Evolutionary conservation across 352 stramenopile species (phyloP).

Genomic region (Pythium inflatum): DNA sequence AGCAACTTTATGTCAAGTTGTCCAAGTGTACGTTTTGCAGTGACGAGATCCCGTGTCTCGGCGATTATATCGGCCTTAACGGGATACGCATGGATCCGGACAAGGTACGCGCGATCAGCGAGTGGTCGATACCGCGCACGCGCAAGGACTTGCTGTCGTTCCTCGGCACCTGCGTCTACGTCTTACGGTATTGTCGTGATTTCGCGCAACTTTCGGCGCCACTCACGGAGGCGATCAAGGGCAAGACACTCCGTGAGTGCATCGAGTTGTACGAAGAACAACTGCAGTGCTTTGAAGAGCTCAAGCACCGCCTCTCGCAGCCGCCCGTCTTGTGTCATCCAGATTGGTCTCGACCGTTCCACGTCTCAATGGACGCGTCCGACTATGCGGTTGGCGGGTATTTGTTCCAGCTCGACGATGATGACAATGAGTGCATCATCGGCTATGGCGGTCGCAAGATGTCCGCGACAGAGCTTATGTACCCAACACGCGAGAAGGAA

Average conservation of each 20-base stretch:
- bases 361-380: slow-evolving; percentile 16
- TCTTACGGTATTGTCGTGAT: slow-evolving; percentile 19
- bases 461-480: neutral
- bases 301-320: slow-evolving; percentile 6
- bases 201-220: slow-evolving; percentile 23
- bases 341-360: slow-evolving; percentile 9
- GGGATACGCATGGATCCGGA: slow-evolving; percentile 23
- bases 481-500: slow-evolving; percentile 23
- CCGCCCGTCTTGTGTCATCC: slow-evolving; percentile 1
- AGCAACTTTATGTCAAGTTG: slow-evolving; percentile 36
- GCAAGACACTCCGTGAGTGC: neutral
- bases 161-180: slow-evolving; percentile 23
- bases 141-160: slow-evolving; percentile 20
- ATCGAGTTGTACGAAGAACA: slow-evolving; percentile 3
- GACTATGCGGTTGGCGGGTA: slow-evolving; percentile 23
- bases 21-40: slow-evolving; percentile 34
- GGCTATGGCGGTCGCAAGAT: slow-evolving; percentile 26
- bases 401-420: slow-evolving; percentile 22
- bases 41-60: slow-evolving; percentile 36
- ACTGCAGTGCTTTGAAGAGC: slow-evolving; percentile 6
- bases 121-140: slow-evolving; percentile 24
- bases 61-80: slow-evolving; percentile 30
- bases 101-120: slow-evolving; percentile 18
- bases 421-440: slow-evolving; percentile 5
- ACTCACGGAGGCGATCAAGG: slow-evolving; percentile 9